Conservation (phyloP, 2,329 filamentous ascomycete species). For the Ophiognomonia clavigignenti-juglandacearum region DNA sequence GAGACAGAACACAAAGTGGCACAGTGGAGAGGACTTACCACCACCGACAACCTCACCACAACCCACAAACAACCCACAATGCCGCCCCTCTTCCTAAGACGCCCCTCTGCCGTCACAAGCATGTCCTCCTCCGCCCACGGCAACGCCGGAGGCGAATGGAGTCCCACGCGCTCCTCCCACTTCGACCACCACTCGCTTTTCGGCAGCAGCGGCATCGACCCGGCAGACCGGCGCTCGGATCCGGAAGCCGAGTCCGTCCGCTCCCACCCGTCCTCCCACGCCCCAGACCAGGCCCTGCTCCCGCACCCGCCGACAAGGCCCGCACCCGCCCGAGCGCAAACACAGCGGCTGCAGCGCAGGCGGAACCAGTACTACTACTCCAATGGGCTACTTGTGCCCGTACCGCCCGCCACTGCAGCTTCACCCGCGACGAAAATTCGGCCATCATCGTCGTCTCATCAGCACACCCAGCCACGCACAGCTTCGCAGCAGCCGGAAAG, state of each 20-base stretch:
- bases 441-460: no score
- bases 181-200: no score
- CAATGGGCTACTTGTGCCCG: constrained; percentile 6
- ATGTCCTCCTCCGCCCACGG: neutral
- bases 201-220: constrained; percentile 5
- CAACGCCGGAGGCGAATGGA: neutral
- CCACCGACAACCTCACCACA: no score
- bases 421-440: neutral
- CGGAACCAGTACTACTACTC: constrained; percentile 10
- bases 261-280: constrained; percentile 10
- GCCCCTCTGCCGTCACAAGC: neutral
- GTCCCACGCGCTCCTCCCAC: constrained; percentile 3
- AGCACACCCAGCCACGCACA: no score
- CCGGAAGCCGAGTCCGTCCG: constrained; percentile 14
- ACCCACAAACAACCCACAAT: neutral
- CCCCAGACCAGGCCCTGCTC: constrained; percentile 5
- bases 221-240: neutral
- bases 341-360: constrained; percentile 13
- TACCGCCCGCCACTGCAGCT: neutral
- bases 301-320: neutral
- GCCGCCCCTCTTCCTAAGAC: constrained; percentile 1
- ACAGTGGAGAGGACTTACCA: no score
- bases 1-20: neutral
- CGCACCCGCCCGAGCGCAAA: constrained; percentile 1
- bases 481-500: no score